These are phyloP conservation scores for Chlorophyllum brunneum DNA, from an alignment of 768 basidiomycete genomes.

Conservation along the genomic window DNA sequence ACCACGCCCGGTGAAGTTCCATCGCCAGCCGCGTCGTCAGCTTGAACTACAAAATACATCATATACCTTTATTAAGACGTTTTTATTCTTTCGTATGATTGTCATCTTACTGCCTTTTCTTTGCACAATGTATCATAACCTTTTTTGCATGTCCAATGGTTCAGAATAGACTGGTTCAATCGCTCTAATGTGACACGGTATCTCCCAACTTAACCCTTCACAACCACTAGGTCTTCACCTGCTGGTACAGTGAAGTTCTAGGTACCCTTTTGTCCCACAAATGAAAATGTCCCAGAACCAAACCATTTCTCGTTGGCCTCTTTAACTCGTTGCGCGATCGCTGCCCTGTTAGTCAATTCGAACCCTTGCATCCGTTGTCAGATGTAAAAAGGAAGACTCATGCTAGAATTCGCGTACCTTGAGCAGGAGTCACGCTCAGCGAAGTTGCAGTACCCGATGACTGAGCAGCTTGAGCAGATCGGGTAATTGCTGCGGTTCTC, in stretches of 20 bases:
- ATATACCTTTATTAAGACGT: neutral
- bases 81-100: neutral
- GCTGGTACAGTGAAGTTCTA: no score
- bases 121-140: conserved; percentile 13
- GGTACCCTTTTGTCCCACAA: conserved; percentile 53
- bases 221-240: no score
- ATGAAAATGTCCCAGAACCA: conserved; percentile 78
- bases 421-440: conserved; percentile 91
- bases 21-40: conserved; percentile 17
- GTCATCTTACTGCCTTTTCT: neutral
- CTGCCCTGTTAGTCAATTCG: conserved; percentile 91
- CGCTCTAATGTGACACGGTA: no score
- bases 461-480: conserved; percentile 61
- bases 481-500: conserved; percentile 78
- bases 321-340: conserved; percentile 81
- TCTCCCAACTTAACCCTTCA: no score
- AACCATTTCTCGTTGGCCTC: conserved; percentile 99
- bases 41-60: neutral
- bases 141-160: neutral
- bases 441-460: conserved; percentile 88
- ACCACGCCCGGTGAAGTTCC: conserved; percentile 43
- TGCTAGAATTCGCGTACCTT: conserved; percentile 63
- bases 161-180: conserved; percentile 3
- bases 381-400: neutral
- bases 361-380: conserved; percentile 53